Evolutionary conservation across 192 early-diverging fungal genomes (phyloP).

Genomic region (Funneliformis mosseae): DNA sequence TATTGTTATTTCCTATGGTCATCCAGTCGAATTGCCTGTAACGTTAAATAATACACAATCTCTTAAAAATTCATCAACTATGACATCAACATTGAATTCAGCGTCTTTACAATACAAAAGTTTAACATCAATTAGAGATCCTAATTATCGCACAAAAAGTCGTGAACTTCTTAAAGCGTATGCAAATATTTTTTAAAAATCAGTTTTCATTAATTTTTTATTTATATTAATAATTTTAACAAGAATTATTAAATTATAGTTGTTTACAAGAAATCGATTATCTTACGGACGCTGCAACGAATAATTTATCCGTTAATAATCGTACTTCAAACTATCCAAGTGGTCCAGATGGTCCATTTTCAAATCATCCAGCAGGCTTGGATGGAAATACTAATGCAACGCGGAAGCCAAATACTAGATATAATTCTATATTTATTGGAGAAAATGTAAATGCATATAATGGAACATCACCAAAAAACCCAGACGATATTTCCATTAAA

Average conservation of each 20-base stretch:
- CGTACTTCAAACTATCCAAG: slow-evolving; percentile 32
- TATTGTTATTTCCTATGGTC: neutral
- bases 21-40: neutral
- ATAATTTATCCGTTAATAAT: slow-evolving; percentile 35
- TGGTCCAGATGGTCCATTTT: slow-evolving; percentile 14
- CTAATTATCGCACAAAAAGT: slow-evolving; percentile 62
- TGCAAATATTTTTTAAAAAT: slow-evolving; percentile 8
- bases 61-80: neutral
- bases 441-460: neutral
- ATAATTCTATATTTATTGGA: slow-evolving; percentile 26
- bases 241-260: slow-evolving; percentile 36
- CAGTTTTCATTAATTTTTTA: neutral
- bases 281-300: slow-evolving; percentile 49
- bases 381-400: slow-evolving; percentile 8
- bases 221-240: neutral
- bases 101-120: neutral
- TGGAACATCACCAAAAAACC: neutral
- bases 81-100: neutral
- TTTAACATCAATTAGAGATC: slow-evolving; percentile 41
- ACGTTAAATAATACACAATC: slow-evolving; percentile 41
- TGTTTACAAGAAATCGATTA: slow-evolving; percentile 66
- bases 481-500: neutral
- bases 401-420: slow-evolving; percentile 7
- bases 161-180: slow-evolving; percentile 77
- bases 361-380: neutral